Evolutionary conservation across 805 yeast genomes (phyloP).

Genomic region (Metschnikowia lunata): DNA sequence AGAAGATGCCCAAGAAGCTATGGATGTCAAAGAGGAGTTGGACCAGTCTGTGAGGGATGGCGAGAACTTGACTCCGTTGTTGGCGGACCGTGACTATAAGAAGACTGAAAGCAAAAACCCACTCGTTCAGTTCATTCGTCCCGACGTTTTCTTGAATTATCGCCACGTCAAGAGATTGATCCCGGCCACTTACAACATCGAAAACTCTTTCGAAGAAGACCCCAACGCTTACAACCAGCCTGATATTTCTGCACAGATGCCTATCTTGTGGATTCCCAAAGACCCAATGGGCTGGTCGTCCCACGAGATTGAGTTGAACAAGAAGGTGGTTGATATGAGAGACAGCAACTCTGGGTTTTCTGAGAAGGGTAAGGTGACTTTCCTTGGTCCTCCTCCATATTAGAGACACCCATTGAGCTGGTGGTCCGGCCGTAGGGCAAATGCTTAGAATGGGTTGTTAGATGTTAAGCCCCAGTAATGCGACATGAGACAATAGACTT

Average conservation of each 20-base stretch:
- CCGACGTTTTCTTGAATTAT: slow-evolving; percentile 53
- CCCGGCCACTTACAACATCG: slow-evolving; percentile 33
- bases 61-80: slow-evolving; percentile 45
- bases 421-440: too few species aligned
- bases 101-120: slow-evolving; percentile 33
- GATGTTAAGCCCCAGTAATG: too few species aligned
- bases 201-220: slow-evolving; percentile 44
- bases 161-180: slow-evolving; percentile 30
- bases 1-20: slow-evolving; percentile 19
- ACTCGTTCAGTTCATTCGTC: slow-evolving; percentile 50
- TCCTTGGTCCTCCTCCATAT: slow-evolving; percentile 32
- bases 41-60: slow-evolving; percentile 13
- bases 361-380: slow-evolving; percentile 30
- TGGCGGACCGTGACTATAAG: slow-evolving; percentile 63
- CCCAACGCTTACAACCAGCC: slow-evolving; percentile 74
- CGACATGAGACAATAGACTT: too few species aligned
- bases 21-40: slow-evolving; percentile 21
- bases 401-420: too few species aligned
- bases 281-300: slow-evolving; percentile 83
- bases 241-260: slow-evolving; percentile 61
- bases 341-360: slow-evolving; percentile 63
- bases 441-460: too few species aligned
- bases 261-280: slow-evolving; percentile 86
- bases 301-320: slow-evolving; percentile 51
- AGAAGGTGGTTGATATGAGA: slow-evolving; percentile 52